phyloP scores from a whole-genome alignment of 78 protist genomes.

The Planoprotostelium fungivorum region DNA sequence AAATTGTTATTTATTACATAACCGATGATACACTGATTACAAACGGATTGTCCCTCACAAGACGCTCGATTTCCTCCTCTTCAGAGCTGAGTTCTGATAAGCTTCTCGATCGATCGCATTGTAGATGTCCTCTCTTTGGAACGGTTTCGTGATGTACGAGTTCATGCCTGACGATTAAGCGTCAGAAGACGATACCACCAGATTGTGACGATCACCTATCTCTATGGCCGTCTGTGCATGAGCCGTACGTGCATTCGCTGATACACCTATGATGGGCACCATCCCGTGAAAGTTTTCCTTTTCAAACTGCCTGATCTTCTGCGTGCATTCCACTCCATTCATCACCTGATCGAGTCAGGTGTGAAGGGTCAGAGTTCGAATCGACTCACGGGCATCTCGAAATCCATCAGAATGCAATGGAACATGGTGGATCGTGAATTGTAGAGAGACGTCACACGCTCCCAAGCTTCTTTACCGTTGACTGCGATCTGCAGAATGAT shows the following conservation, averaged over 20 bases:
- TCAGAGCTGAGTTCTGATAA: too few species aligned
- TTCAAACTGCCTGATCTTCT: background rate
- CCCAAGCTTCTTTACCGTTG: background rate
- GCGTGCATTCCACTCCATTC: background rate
- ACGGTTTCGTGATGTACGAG: background rate
- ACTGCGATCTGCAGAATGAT: background rate
- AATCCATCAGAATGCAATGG: background rate
- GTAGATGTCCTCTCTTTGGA: background rate
- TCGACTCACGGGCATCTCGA: slow-evolving; percentile 2
- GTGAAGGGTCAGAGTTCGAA: too few species aligned
- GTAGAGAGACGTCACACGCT: background rate
- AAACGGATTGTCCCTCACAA: too few species aligned
- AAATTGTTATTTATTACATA: too few species aligned
- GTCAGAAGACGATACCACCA: too few species aligned
- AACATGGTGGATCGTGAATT: background rate
- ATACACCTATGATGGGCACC: background rate
- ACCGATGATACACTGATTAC: too few species aligned
- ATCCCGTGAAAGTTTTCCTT: background rate
- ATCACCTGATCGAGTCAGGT: too few species aligned
- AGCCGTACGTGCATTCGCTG: background rate
- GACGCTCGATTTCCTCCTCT: too few species aligned
- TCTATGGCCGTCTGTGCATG: background rate
- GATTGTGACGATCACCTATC: too few species aligned
- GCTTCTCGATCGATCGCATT: background rate
- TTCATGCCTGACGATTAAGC: too few species aligned